Percentiles rank a stretch among this genome's conserved stretches.
Evolutionary conservation across 176 grass and related monocot species (phyloP).

Genomic region (Metroxylon sagu): DNA sequence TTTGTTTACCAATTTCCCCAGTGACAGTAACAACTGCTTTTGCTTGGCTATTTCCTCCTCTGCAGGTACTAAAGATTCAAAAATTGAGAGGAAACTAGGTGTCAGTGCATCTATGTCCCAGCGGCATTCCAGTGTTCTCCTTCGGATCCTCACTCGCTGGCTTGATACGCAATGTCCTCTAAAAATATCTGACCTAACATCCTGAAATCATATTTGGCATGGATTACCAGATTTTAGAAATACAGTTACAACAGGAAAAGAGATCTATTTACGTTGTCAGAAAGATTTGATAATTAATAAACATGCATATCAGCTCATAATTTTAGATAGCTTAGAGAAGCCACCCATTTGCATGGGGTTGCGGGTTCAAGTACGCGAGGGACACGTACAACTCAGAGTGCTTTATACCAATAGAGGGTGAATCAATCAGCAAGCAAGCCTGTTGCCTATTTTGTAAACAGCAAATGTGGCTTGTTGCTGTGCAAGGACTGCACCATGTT

Average conservation of each 20-base stretch:
- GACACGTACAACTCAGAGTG: too few relatives aligned
- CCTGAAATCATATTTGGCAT: conserved; percentile 36
- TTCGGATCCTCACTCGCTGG: conserved; percentile 60
- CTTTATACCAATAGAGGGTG: too few relatives aligned
- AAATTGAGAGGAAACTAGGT: conserved; percentile 58
- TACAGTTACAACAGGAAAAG: background rate
- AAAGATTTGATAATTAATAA: too few relatives aligned
- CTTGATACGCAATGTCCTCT: conserved; percentile 77
- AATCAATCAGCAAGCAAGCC: too few relatives aligned
- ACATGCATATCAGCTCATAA: too few relatives aligned
- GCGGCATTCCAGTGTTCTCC: conserved; percentile 53
- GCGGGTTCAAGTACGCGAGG: too few relatives aligned
- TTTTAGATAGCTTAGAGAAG: too few relatives aligned
- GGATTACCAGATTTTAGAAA: conserved; percentile 2
- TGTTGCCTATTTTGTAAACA: too few relatives aligned
- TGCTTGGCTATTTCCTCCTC: conserved; percentile 79
- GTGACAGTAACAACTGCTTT: conserved; percentile 45
- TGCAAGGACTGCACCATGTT: too few relatives aligned
- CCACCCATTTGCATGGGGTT: too few relatives aligned
- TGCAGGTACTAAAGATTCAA: conserved; percentile 66
- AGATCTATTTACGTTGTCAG: background rate
- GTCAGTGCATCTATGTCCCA: conserved; percentile 65
- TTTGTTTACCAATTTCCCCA: conserved; percentile 59
- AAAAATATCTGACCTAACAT: conserved; percentile 70
- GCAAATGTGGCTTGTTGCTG: too few relatives aligned